Conservation (phyloP, 2,329 filamentous ascomycete species). For the Grosmannia serpens region DNA sequence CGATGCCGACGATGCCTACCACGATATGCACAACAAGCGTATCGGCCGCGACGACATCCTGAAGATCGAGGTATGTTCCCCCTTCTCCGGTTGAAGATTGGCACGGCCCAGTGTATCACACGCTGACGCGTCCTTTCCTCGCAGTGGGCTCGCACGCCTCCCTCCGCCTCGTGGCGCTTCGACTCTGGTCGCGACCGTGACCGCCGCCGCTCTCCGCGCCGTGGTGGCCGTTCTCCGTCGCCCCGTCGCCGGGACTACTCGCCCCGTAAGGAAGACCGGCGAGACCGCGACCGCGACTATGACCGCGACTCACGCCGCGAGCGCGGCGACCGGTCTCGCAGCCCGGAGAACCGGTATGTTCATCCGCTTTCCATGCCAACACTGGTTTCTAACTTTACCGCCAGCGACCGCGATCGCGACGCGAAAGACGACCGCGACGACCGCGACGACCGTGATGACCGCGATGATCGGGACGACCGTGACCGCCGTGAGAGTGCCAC, state of each 20-base stretch:
- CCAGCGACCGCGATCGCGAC: conserved; percentile 29
- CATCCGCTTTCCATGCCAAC: background rate
- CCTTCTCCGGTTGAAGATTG: conserved; percentile 5
- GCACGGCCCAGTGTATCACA: background rate
- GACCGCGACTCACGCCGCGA: conserved; percentile 60
- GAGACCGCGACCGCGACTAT: conserved; percentile 63
- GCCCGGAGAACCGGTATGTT: conserved; percentile 49
- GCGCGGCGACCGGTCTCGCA: conserved; percentile 61
- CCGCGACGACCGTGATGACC: conserved; percentile 61
- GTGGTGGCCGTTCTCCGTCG: conserved; percentile 59
- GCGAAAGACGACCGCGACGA: conserved; percentile 38
- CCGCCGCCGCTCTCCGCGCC: conserved; percentile 52
- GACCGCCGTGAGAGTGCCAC: conserved; percentile 65
- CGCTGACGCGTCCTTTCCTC: background rate
- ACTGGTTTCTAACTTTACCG: background rate
- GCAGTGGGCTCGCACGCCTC: conserved; percentile 97
- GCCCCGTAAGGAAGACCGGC: conserved; percentile 78
- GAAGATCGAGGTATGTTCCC: conserved; percentile 81
- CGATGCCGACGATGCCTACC: conserved; percentile 96
- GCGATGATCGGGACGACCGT: conserved; percentile 57
- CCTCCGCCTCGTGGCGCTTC: conserved; percentile 96
- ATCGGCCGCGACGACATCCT: conserved; percentile 89
- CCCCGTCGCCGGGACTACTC: conserved; percentile 77
- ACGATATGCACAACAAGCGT: conserved; percentile 99
- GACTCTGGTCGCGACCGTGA: conserved; percentile 78